Conservation (phyloP, 768 basidiomycete species). For the Psilocybe cubensis region DNA sequence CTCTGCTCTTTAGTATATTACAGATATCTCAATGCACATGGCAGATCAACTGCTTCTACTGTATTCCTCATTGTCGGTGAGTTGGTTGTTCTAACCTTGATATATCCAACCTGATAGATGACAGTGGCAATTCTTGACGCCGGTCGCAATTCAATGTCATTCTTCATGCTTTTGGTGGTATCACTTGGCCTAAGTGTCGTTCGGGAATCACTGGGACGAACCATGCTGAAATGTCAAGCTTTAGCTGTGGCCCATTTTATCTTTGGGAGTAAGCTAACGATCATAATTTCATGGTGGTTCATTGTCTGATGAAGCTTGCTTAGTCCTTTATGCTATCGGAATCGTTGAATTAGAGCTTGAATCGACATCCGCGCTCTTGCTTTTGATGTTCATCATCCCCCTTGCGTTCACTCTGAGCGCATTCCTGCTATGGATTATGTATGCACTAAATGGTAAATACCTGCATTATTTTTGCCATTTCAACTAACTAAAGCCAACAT, state of each 20-base stretch:
- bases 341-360: slow-evolving; percentile 94
- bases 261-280: slow-evolving; percentile 80
- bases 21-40: slow-evolving; percentile 90
- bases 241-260: slow-evolving; percentile 87
- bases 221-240: slow-evolving; percentile 83
- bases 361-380: slow-evolving; percentile 81
- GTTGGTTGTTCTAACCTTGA: slow-evolving; percentile 23
- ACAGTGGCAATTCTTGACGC: slow-evolving; percentile 94
- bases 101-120: background rate
- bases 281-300: background rate
- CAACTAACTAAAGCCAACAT: slow-evolving; percentile 11
- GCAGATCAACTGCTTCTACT: slow-evolving; percentile 70
- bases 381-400: slow-evolving; percentile 91
- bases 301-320: background rate
- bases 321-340: slow-evolving; percentile 91
- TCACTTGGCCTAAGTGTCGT: slow-evolving; percentile 93
- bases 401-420: slow-evolving; percentile 94
- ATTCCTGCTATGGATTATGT: slow-evolving; percentile 96
- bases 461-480: background rate
- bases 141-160: slow-evolving; percentile 90
- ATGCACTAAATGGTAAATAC: slow-evolving; percentile 82
- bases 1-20: slow-evolving; percentile 71
- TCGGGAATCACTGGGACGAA: slow-evolving; percentile 80
- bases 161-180: slow-evolving; percentile 94
- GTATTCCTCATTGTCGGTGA: slow-evolving; percentile 92